Conservation (phyloP, 257 asterid species). For the Avicennia marina region DNA sequence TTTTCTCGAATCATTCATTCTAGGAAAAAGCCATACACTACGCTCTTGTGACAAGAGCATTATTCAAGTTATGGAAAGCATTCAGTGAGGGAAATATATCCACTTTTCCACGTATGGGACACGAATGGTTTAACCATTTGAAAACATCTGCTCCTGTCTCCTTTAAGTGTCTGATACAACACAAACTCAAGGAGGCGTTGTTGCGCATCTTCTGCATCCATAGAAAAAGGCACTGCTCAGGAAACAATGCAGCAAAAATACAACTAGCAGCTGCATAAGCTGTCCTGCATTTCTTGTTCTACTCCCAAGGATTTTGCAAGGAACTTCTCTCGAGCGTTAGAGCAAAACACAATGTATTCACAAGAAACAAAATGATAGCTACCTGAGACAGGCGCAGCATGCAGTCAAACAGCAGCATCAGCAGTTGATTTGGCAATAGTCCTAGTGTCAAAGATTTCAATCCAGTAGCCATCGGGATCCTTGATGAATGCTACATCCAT, state of each 20-base stretch:
- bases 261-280: too few relatives aligned
- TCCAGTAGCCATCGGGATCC: conserved; percentile 98
- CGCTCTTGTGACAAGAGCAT: too few relatives aligned
- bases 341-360: too few relatives aligned
- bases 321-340: too few relatives aligned
- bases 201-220: not conserved
- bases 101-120: too few relatives aligned
- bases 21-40: too few relatives aligned
- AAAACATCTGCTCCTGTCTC: not conserved
- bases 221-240: not conserved
- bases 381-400: not conserved
- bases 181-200: not conserved
- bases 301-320: too few relatives aligned
- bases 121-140: too few relatives aligned
- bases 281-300: too few relatives aligned
- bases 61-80: too few relatives aligned
- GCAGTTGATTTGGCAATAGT: conserved; percentile 39
- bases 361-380: not conserved
- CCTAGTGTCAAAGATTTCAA: conserved; percentile 69
- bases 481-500: conserved; percentile 73
- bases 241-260: not conserved
- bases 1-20: too few relatives aligned
- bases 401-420: conserved; percentile 46
- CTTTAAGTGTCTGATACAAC: not conserved
- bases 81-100: too few relatives aligned